Evolutionary conservation across 495 filamentous ascomycete genomes (phyloP).

Genomic region (Xylaria scruposa): DNA sequence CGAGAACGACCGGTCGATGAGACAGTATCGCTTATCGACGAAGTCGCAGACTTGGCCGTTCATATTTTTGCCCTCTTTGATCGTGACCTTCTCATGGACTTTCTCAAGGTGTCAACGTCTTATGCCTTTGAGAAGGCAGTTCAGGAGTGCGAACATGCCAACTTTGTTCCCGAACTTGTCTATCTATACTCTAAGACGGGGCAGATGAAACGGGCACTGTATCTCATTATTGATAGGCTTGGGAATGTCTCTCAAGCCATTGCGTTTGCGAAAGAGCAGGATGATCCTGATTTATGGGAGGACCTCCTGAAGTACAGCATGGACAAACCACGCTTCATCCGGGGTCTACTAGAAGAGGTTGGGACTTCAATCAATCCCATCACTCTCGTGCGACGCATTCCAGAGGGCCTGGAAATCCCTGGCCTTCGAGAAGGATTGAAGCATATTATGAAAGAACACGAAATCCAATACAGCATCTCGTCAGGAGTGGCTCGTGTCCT

Average conservation of each 20-base stretch:
- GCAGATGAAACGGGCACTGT: conserved; percentile 86
- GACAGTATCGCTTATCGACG: conserved; percentile 79
- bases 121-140: conserved; percentile 86
- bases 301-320: conserved; percentile 93
- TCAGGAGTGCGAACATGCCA: conserved; percentile 74
- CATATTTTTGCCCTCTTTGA: conserved; percentile 86
- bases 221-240: conserved; percentile 87
- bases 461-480: conserved; percentile 89
- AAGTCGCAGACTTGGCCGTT: conserved; percentile 83
- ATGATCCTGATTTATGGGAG: conserved; percentile 91
- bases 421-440: conserved; percentile 84
- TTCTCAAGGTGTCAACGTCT: conserved; percentile 80
- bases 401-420: conserved; percentile 87
- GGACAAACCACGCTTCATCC: conserved; percentile 95
- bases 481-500: conserved; percentile 88
- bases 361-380: conserved; percentile 92
- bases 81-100: conserved; percentile 78
- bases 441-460: conserved; percentile 88
- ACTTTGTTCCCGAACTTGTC: conserved; percentile 88
- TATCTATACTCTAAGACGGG: conserved; percentile 94
- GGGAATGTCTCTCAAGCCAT: conserved; percentile 91
- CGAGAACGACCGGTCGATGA: conserved; percentile 56
- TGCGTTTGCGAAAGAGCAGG: conserved; percentile 88
- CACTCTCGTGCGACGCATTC: conserved; percentile 86
- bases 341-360: conserved; percentile 89